Base-by-base conservation (phyloP, 202 grass and related monocot genomes). In the Carex arenaria region DNA sequence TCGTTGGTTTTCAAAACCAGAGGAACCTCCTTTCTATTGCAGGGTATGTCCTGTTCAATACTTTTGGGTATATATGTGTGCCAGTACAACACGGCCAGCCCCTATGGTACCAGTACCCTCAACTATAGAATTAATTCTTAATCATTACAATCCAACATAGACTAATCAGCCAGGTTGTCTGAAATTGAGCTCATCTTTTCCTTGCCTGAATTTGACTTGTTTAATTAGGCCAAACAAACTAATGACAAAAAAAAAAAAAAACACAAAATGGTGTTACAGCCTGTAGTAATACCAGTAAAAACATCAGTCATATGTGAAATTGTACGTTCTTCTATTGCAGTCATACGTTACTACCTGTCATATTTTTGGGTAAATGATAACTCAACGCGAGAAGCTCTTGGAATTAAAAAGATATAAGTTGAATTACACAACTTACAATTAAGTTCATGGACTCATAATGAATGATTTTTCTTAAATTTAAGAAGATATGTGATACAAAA, bases 341-440 rank as follows among this genome's bases (percentile, higher is more conserved):
- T 20, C 31, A 9, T 89, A 85, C 30, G 2, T 74, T 74, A 59
- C 36, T 87, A 85, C 56, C 68, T 95, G 0, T 73, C 86, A 1
- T 85, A 86, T 18, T 82, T 85, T 13, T 95, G 86, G 90, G 80
- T 65, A 53, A 89, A 92, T 4, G 22, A 82, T 34, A 84, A 82
- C n/a, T 4, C 30, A 6, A 64, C 78, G 15, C 69, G 84, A 86
- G 69, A 64, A 57, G 76, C 88, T 71, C 84, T 95, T 15, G 78
- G 85, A 8, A 40, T 90, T 18, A 85, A 87, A 76, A 47, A 92
- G 88, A 88, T 95, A 89, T 17, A 18, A 59, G 32, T 38, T 47
- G 14, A 43, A 51, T 65, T 47, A 11, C n/a, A 20, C 62, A 42
- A 4, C 18, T 47, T 57, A 30, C 15, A 22, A 22, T n/a, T 31